A percentile compares a stretch with the other conserved stretches of the same genome.
These are phyloP conservation scores for Phoma sp. DNA, from an alignment of 2,329 filamentous ascomycete genomes.

Conservation along the genomic window DNA sequence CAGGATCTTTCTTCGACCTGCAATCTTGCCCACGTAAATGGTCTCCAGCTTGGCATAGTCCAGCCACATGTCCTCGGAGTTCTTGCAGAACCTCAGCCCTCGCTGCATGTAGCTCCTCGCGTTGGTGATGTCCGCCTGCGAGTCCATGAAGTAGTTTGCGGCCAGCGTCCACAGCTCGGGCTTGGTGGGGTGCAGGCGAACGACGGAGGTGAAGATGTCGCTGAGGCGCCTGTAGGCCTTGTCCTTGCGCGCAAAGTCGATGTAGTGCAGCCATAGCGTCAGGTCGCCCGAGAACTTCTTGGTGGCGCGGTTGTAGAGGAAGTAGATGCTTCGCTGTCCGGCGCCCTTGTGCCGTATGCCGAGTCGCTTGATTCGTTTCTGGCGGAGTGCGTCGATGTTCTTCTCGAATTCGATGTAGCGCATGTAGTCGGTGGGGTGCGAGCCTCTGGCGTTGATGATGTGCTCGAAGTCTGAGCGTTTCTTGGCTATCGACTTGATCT, in stretches of 20 bases:
- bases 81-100: constrained; percentile 86
- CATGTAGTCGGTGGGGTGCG: constrained; percentile 76
- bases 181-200: constrained; percentile 86
- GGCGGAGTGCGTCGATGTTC: constrained; percentile 73
- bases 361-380: constrained; percentile 82
- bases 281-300: constrained; percentile 82
- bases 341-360: constrained; percentile 74
- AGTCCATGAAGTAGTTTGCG: constrained; percentile 78
- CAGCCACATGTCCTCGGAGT: constrained; percentile 76
- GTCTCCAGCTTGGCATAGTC: constrained; percentile 92
- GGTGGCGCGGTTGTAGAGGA: constrained; percentile 86
- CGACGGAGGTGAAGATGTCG: constrained; percentile 68
- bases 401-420: constrained; percentile 79
- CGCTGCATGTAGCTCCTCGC: constrained; percentile 87
- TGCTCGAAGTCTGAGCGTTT: constrained; percentile 95
- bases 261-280: constrained; percentile 87
- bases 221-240: constrained; percentile 66
- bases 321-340: constrained; percentile 83
- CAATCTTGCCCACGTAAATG: constrained; percentile 85
- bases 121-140: constrained; percentile 83
- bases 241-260: constrained; percentile 77
- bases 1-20: constrained; percentile 72
- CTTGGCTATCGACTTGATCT: constrained; percentile 85
- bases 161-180: constrained; percentile 83
- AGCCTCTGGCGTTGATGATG: constrained; percentile 79